Conservation (phyloP, 805 yeast genomes). For the Teunomyces barrocoloradensis region DNA sequence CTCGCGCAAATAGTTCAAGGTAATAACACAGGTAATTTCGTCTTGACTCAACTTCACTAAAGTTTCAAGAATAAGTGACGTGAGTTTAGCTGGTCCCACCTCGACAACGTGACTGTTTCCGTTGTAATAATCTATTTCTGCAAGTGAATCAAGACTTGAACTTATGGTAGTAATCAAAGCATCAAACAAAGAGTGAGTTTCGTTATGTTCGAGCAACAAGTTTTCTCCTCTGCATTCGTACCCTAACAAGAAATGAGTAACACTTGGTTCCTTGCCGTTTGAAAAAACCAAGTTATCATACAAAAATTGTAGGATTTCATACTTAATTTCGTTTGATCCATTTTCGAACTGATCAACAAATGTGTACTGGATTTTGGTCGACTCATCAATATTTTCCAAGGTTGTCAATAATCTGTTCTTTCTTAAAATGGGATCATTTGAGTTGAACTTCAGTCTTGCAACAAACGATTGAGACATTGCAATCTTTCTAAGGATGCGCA, state of each 20-base stretch:
- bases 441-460: conserved; percentile 13
- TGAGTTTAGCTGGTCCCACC: conserved; percentile 57
- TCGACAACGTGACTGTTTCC: conserved; percentile 37
- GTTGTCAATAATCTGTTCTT: conserved; percentile 66
- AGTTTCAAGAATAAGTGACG: conserved; percentile 58
- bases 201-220: conserved; percentile 36
- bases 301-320: conserved; percentile 59
- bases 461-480: conserved; percentile 49
- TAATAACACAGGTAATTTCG: conserved; percentile 48
- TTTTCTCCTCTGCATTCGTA: conserved; percentile 50
- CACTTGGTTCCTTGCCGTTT: conserved; percentile 44
- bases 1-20: conserved; percentile 54
- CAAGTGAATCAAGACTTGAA: conserved; percentile 43
- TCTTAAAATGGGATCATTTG: conserved; percentile 30
- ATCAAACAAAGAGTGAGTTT: conserved; percentile 56
- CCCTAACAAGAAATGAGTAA: conserved; percentile 78
- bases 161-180: conserved; percentile 51
- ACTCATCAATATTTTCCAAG: conserved; percentile 74
- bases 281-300: conserved; percentile 42
- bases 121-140: conserved; percentile 32
- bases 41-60: conserved; percentile 60
- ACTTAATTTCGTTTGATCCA: conserved; percentile 45
- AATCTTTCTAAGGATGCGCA: conserved; percentile 52
- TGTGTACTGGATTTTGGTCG: conserved; percentile 67
- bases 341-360: conserved; percentile 61